Conservation (phyloP, 116 monocot species). For the Papilionanthe hybrid region DNA sequence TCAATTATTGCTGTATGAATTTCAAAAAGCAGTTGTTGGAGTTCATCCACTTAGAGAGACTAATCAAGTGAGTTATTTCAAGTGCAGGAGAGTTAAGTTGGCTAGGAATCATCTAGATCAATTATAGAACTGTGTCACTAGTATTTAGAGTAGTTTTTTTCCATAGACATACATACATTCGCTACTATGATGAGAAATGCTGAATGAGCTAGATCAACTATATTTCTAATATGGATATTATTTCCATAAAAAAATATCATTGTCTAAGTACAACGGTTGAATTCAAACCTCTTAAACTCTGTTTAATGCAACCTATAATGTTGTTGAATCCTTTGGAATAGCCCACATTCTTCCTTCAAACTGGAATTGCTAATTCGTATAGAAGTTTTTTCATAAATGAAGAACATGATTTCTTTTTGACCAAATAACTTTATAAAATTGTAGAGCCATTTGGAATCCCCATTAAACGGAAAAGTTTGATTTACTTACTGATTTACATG, state of each 20-base stretch:
- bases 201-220: neutral
- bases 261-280: too few relatives aligned
- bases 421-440: neutral
- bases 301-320: neutral
- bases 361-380: neutral
- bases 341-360: neutral
- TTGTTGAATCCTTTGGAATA: neutral
- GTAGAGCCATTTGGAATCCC: neutral
- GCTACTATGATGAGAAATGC: too few relatives aligned
- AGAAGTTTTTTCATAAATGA: neutral
- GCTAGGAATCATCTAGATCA: too few relatives aligned
- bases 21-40: too few relatives aligned
- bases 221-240: neutral
- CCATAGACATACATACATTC: too few relatives aligned
- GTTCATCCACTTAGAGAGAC: too few relatives aligned
- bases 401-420: neutral
- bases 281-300: neutral
- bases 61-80: too few relatives aligned
- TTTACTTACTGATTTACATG: neutral
- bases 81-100: too few relatives aligned
- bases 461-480: neutral
- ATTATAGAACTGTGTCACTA: too few relatives aligned
- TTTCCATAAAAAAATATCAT: neutral
- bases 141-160: too few relatives aligned
- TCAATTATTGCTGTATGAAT: too few relatives aligned